Evolutionary conservation across 441 rosid genomes (phyloP).

Genomic region (Mallotus repandus): DNA sequence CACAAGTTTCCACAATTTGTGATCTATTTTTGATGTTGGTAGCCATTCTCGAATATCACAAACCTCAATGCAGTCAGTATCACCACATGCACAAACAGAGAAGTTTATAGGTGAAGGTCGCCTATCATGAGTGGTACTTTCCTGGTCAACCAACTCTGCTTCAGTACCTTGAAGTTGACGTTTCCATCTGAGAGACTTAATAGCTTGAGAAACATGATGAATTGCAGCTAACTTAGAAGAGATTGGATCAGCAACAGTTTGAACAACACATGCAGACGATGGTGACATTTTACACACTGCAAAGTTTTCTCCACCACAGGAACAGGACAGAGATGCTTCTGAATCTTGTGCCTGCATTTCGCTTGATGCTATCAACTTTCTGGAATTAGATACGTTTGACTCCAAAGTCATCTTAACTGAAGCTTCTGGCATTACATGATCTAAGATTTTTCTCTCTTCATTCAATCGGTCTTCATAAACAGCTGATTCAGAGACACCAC

Average conservation of each 20-base stretch:
- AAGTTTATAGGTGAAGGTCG: constrained; percentile 42
- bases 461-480: constrained; percentile 34
- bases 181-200: constrained; percentile 90
- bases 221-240: constrained; percentile 85
- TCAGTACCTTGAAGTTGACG: constrained; percentile 71
- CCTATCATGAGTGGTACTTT: background rate
- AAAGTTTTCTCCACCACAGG: constrained; percentile 32
- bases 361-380: constrained; percentile 28
- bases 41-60: constrained; percentile 96
- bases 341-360: constrained; percentile 22
- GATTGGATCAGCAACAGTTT: constrained; percentile 60
- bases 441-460: constrained; percentile 27
- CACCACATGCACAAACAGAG: constrained; percentile 89
- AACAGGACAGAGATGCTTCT: constrained; percentile 29
- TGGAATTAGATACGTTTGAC: constrained; percentile 34
- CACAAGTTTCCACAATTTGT: constrained; percentile 89
- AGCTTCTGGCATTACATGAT: constrained; percentile 32
- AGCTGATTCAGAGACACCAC: constrained; percentile 39
- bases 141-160: constrained; percentile 37
- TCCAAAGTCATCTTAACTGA: constrained; percentile 43
- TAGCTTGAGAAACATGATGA: constrained; percentile 96
- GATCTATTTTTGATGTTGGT: constrained; percentile 80
- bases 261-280: constrained; percentile 41
- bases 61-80: constrained; percentile 93
- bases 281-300: constrained; percentile 41